Conservation (phyloP, 345 rosid species). For the Toxicodendron radicans region DNA sequence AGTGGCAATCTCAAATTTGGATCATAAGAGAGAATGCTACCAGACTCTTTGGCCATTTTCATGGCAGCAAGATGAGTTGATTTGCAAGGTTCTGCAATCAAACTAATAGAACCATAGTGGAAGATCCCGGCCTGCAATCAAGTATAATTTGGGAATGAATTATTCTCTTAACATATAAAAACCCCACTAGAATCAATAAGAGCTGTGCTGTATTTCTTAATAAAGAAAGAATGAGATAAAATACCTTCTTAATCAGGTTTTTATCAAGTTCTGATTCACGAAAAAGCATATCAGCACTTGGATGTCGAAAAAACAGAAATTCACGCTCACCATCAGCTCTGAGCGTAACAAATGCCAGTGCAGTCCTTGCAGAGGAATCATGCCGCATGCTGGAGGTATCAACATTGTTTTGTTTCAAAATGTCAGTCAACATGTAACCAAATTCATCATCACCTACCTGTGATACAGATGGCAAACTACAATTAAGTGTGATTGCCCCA, state of each 20-base stretch:
- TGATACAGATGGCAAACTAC: not conserved
- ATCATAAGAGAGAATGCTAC: constrained; percentile 87
- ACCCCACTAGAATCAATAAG: not conserved
- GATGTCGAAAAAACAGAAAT: constrained; percentile 93
- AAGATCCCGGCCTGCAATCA: constrained; percentile 79
- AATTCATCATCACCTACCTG: constrained; percentile 92
- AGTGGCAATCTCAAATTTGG: constrained; percentile 88
- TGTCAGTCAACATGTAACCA: constrained; percentile 85
- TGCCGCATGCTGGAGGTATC: constrained; percentile 77
- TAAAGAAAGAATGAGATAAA: constrained; percentile 9
- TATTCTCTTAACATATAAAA: not conserved
- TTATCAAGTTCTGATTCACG: constrained; percentile 74
- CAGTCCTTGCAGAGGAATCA: constrained; percentile 80
- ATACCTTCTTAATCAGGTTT: constrained; percentile 74
- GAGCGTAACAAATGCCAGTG: constrained; percentile 88
- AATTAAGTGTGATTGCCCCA: not conserved
- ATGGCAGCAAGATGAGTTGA: constrained; percentile 95
- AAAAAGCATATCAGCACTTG: constrained; percentile 99
- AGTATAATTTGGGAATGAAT: constrained; percentile 13
- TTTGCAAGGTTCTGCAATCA: constrained; percentile 92
- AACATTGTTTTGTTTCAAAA: constrained; percentile 75
- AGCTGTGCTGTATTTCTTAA: too few species aligned
- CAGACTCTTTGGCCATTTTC: constrained; percentile 69
- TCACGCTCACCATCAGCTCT: constrained; percentile 97
- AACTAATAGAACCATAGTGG: constrained; percentile 95